These are phyloP conservation scores for Backusella morwellensis DNA, from an alignment of 192 early-diverging fungal species.

Conservation along the genomic window DNA sequence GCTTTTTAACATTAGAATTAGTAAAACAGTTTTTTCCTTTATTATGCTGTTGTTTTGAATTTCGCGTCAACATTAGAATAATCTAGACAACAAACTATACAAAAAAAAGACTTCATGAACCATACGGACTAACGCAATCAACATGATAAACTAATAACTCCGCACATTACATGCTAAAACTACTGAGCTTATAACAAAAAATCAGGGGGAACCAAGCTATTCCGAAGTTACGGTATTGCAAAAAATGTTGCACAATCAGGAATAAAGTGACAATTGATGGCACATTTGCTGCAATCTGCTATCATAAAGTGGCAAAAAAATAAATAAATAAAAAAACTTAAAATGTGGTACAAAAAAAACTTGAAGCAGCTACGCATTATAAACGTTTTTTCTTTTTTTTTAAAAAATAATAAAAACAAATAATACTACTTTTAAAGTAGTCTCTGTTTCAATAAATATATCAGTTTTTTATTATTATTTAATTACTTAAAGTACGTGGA, in stretches of 20 bases:
- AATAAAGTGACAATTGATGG: background rate
- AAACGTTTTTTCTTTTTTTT: background rate
- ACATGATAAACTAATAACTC: background rate
- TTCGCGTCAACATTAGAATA: background rate
- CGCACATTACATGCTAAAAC: background rate
- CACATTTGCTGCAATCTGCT: background rate
- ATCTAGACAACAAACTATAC: background rate
- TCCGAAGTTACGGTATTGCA: background rate
- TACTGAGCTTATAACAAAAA: background rate
- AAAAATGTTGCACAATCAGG: background rate
- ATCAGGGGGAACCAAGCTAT: background rate
- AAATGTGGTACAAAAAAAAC: background rate
- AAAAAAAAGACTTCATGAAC: background rate
- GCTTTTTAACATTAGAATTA: background rate
- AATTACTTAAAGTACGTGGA: background rate
- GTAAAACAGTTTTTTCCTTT: background rate
- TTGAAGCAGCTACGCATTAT: background rate
- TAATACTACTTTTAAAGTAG: background rate
- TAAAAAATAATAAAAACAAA: background rate
- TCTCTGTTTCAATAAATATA: background rate
- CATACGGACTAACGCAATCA: background rate
- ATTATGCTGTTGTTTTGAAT: background rate
- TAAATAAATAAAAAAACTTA: background rate
- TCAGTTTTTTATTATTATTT: no score
- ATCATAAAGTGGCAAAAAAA: background rate